Evolutionary conservation across 306 rosid genomes (phyloP), one percentile per base, ranked within the genome.

Genomic region (Vigna unguiculata): DNA sequence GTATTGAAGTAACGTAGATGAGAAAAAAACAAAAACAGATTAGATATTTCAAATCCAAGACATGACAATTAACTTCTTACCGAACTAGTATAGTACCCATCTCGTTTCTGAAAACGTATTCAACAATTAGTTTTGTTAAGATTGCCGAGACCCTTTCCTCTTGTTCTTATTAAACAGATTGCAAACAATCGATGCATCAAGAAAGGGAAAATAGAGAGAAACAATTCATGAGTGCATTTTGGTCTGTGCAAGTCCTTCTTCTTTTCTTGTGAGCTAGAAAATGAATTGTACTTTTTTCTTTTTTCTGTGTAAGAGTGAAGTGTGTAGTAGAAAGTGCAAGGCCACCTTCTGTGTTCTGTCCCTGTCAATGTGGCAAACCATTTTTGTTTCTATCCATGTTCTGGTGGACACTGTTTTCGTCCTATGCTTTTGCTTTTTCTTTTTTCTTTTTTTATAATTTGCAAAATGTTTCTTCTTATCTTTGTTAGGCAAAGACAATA

Each of bases 381-480:
- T 9, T 64, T 64, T 76, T 76, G 74, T 65, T 52, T 20, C 5
- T 62, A 62, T 62, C 71, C 52, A 63, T 75, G 4, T 21, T 75
- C 5, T 63, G 62, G 11, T 15, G n/a, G 61, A 28, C 1, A 47
- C 21, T 48, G 6, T 62, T 75, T 22, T 32, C 68, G 36, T 60
- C 11, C 0, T 48, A n/a, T 58, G 7, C 21, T 46, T 48, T 25
- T 58, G 7, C 21, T 46, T 3, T 4, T 46, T 36, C 0, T 28
- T 49, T 4, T 45, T 22, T 59, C 17, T 49, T 4, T 45, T 22
- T 59, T 30, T 30, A 4, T 30, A 17, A 43, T 57, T 25, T 20
- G 34, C 21, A 61, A 45, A 46, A 17, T 46, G 4, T 47, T 7
- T 46, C 16, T 30, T 45, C 46, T 6, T 58, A 60, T 60, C 70